Base-by-base conservation (phyloP, 2,329 filamentous ascomycete species). In the Pseudogymnoascus pannorum region DNA sequence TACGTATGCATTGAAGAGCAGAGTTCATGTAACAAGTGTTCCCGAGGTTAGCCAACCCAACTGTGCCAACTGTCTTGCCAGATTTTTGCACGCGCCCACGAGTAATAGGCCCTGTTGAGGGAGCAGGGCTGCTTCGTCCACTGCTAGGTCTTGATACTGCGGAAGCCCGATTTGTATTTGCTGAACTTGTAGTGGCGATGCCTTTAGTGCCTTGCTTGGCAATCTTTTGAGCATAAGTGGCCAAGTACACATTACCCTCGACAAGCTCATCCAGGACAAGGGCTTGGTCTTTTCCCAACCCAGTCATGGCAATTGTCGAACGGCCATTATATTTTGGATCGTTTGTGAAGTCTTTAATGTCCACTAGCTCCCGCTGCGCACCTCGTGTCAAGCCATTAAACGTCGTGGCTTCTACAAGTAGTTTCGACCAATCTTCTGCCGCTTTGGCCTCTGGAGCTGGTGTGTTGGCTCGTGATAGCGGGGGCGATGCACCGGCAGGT, bases 11-110 rank as follows among this genome's bases (percentile, higher is more conserved):
- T 72, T 99, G 94, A 60, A 97, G 79, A 8, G 94, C 94, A 20
- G 93, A 96, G 74, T 97, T 97, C 92, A 97, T 97, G 76, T 99
- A 99, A 75, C 94, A 99, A 0, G 94, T 97, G 70, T 99, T 99
- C 57, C 94, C 94, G 12, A 99, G 78, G 70, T 99, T 99, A 65
- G 84, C 86, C 59, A 99, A 78, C 33, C 94, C 94, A 42, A 92
- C 89, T 40, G 87, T 88, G 31, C 94, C 94, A 33, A 86, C 75
- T 11, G 85, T 84, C 64, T 86, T 85, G 8, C 89, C 89, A 38
- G 86, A 83, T 67, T 85, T 86, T 63, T 87, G 84, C 6, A 82
- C 77, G 61, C 90, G 83, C 42, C 91, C 91, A 66, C 92, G 82
- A 0, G 90, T 92, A 64, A 89, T 77, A 6, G 80, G 76, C 1